Percentiles rank a stretch among this genome's conserved stretches.
Conservation (phyloP, 208 protist genomes). For the Herpetomonas muscarum region DNA sequence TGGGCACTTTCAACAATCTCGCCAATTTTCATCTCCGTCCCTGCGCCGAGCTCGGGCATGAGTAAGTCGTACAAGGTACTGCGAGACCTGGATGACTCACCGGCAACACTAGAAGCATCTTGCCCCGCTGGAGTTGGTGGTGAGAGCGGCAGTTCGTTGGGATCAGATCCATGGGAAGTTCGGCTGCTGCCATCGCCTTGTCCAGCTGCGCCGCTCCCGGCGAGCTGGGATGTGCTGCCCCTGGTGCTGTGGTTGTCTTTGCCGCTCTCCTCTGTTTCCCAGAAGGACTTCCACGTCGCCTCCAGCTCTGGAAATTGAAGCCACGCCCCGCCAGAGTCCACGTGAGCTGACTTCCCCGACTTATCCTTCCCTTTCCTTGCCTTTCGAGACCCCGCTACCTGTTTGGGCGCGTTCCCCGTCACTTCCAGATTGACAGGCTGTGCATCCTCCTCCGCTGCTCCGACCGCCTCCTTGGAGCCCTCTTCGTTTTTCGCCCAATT, state of each 20-base stretch:
- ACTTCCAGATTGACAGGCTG: background rate
- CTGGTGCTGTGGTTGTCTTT: no score
- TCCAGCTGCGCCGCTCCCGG: no score
- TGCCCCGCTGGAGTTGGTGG: no score
- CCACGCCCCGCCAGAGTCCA: background rate
- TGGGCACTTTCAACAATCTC: background rate
- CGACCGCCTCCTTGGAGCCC: conserved; percentile 2
- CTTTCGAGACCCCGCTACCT: no score
- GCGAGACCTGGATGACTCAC: background rate
- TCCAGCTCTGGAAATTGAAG: background rate
- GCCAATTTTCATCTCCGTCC: background rate
- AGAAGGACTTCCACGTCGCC: background rate
- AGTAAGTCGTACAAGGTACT: conserved; percentile 1
- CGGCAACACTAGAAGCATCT: no score
- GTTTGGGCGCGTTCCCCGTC: no score
- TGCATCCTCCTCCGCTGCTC: background rate
- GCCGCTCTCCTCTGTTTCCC: background rate
- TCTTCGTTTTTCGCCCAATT: conserved; percentile 27
- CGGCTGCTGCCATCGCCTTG: no score
- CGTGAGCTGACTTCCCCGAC: no score
- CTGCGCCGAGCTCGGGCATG: background rate
- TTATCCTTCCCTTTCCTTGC: no score
- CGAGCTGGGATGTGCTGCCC: no score
- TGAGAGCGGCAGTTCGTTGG: no score
- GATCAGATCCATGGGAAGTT: no score